Evolutionary conservation across 495 filamentous ascomycete species (phyloP).

Genomic region (Amorphotheca resinae): DNA sequence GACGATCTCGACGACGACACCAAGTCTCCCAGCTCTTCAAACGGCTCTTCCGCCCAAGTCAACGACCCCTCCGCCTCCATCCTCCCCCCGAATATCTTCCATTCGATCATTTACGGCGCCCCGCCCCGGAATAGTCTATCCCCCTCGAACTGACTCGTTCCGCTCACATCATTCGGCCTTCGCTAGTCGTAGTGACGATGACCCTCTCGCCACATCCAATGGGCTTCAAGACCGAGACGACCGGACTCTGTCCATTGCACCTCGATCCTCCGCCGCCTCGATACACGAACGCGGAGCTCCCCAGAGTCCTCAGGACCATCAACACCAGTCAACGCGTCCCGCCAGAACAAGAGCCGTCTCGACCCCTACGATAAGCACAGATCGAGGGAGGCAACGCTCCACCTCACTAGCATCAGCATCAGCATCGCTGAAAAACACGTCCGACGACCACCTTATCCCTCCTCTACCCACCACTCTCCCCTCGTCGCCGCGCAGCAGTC

Average conservation of each 20-base stretch:
- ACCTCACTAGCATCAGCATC: neutral
- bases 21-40: neutral
- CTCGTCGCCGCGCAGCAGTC: neutral
- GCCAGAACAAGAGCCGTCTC: no score
- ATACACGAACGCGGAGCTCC: no score
- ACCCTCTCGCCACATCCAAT: slow-evolving; percentile 1
- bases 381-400: no score
- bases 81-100: neutral
- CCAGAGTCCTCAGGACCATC: neutral
- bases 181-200: slow-evolving; percentile 4
- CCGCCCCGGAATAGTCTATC: neutral
- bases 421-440: neutral
- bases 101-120: neutral
- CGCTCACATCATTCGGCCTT: neutral
- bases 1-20: no score
- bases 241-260: slow-evolving; percentile 3
- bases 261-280: no score
- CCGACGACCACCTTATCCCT: neutral
- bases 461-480: neutral
- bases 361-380: no score
- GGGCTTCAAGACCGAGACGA: neutral
- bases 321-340: no score
- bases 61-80: neutral
- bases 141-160: slow-evolving; percentile 4
- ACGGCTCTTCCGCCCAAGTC: neutral